These are phyloP conservation scores for Eucalyptus marginata DNA, from an alignment of 345 rosid genomes.

Conservation along the genomic window DNA sequence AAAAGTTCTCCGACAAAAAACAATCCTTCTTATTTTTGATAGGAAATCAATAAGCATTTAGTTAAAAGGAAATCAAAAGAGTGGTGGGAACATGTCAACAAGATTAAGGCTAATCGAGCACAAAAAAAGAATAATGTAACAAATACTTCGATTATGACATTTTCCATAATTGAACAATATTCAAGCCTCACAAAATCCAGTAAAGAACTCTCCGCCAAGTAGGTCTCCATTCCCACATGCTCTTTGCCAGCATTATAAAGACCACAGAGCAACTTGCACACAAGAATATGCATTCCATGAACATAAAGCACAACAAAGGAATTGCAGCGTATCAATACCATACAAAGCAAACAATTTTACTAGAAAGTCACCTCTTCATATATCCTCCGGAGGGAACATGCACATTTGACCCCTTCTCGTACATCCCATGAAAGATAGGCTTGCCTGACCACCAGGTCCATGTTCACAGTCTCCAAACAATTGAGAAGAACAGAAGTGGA, in stretches of 20 bases:
- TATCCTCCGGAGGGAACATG: slow-evolving; percentile 69
- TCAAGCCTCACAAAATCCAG: background rate
- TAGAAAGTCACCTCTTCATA: slow-evolving; percentile 70
- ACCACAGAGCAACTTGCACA: background rate
- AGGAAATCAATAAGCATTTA: background rate
- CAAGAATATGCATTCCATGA: background rate
- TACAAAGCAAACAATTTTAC: background rate
- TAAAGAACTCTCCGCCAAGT: background rate
- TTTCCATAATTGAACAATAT: background rate
- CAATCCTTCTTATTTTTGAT: background rate
- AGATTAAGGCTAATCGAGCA: background rate
- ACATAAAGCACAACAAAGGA: background rate
- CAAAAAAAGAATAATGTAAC: background rate
- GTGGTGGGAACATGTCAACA: background rate
- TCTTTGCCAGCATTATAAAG: background rate
- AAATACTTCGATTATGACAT: background rate
- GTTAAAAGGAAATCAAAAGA: background rate
- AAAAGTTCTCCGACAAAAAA: background rate
- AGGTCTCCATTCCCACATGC: background rate
- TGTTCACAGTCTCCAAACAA: slow-evolving; percentile 55
- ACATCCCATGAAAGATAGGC: slow-evolving; percentile 35
- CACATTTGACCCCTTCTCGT: slow-evolving; percentile 61
- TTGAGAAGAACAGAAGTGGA: slow-evolving; percentile 57
- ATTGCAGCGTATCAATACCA: background rate
- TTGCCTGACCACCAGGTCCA: slow-evolving; percentile 7